These are phyloP conservation scores for Erysimum cheiri DNA, from an alignment of 441 rosid species.

Conservation along the genomic window DNA sequence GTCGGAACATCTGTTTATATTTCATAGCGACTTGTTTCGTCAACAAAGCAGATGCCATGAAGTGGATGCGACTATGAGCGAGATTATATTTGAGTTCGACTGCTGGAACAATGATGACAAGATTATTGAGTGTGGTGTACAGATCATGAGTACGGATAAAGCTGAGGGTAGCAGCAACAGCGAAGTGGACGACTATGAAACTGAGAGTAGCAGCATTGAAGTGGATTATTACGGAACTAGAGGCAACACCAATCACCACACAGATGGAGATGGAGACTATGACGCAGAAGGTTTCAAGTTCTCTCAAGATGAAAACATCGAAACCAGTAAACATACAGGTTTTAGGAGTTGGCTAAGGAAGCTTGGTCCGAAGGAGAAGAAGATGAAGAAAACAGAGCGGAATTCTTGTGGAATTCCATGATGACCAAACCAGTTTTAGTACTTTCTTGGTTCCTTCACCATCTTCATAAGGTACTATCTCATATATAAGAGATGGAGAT, in stretches of 20 bases:
- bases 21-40: neutral
- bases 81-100: slow-evolving; percentile 4
- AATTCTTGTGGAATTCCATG: too few relatives aligned
- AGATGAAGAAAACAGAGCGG: neutral
- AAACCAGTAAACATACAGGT: neutral
- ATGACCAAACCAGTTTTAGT: too few relatives aligned
- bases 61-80: neutral
- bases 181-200: neutral
- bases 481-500: neutral
- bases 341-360: slow-evolving; percentile 4
- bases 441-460: too few relatives aligned
- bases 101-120: neutral
- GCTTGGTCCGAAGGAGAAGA: slow-evolving; percentile 10
- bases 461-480: too few relatives aligned
- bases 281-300: neutral
- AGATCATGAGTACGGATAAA: neutral
- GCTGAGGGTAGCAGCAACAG: neutral
- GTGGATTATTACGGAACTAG: too few relatives aligned
- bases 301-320: too few relatives aligned
- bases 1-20: slow-evolving; percentile 14
- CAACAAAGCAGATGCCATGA: neutral
- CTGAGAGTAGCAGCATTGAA: neutral
- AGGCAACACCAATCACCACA: neutral
- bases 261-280: neutral
- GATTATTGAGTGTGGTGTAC: slow-evolving; percentile 29